phyloP scores from a whole-genome alignment of 768 basidiomycete species.

The Punctularia strigosozonata region DNA sequence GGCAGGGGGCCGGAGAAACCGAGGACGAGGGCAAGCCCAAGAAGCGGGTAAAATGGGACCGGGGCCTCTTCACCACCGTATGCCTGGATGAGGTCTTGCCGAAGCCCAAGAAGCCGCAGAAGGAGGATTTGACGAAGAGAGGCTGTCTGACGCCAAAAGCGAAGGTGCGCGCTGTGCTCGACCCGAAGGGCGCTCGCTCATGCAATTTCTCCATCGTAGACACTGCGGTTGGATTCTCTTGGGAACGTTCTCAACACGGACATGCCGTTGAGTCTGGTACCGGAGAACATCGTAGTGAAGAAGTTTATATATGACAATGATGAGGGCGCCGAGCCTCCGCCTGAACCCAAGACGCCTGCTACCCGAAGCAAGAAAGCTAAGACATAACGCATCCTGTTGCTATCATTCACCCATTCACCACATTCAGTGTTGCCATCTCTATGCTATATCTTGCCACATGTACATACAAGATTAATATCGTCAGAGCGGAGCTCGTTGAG shows the following conservation, averaged over 20 bases:
- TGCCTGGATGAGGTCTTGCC: slow-evolving; percentile 55
- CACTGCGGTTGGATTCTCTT: slow-evolving; percentile 50
- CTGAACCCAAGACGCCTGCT: too few species aligned
- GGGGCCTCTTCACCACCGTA: slow-evolving; percentile 47
- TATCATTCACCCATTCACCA: too few species aligned
- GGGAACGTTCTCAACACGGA: slow-evolving; percentile 59
- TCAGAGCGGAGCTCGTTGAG: too few species aligned
- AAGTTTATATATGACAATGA: slow-evolving; percentile 78
- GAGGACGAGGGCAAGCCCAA: slow-evolving; percentile 22
- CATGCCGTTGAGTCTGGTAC: slow-evolving; percentile 44
- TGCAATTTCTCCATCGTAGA: slow-evolving; percentile 23
- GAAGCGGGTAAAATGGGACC: slow-evolving; percentile 71
- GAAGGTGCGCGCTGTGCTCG: slow-evolving; percentile 36
- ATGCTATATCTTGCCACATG: too few species aligned
- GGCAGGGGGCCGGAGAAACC: slow-evolving; percentile 25
- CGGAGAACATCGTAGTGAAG: slow-evolving; percentile 61
- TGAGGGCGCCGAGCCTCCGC: too few species aligned
- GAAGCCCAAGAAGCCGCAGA: slow-evolving; percentile 29
- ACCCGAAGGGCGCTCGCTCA: background rate
- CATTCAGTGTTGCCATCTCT: too few species aligned
- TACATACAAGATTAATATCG: too few species aligned
- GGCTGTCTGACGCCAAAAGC: slow-evolving; percentile 59
- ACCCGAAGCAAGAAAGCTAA: too few species aligned
- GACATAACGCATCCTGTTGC: too few species aligned
- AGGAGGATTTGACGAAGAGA: slow-evolving; percentile 32